Evolutionary conservation across 116 monocot species (phyloP), one percentile per base, ranked within the genome.

Genomic region (Phalaenopsis hybrid): DNA sequence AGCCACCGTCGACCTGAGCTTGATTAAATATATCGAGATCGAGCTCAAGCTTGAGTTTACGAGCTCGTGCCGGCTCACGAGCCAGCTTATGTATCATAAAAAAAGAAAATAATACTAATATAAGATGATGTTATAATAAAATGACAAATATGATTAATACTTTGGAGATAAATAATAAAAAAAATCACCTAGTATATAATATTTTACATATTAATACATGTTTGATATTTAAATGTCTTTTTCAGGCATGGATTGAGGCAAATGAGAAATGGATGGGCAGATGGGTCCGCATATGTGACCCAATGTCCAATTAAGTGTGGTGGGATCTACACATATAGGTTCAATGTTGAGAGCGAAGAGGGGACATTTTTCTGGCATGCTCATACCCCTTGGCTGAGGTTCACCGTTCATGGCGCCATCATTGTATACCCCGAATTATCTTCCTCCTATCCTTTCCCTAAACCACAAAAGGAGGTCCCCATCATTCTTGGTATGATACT

Each of bases 361-460:
- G 90, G 90, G 43, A 90, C 88, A 0, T 84, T 90, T 6, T 80
- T 74, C 46, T 88, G 90, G 90, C 90, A 90, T 70, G 90, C 90
- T 6, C 90, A 90, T 74, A 86, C 86, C 65, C 45, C 81, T 0
- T 88, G 88, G 88, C 84, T 88, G 2, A 74, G 91, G 4, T 86
- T 84, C 80, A 86, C 90, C 8, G 48, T 90, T 31, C 78, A 90
- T 59, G 90, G 90, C 12, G 84, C 84, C 61, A 81, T 90, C 67
- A 86, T 90, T 67, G 68, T 88, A 82, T 76, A 86, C 83, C 92
- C 90, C 0, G 81, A 86, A 75, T 46, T 78, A 37, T 88, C 86
- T 18, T 86, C 84, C 44, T 83, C 84, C 6, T 92, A 82, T 55
- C 90, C 92, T 6, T 92, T 92, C 65, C 83, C 88, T 4, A 80